Evolutionary conservation across 2,329 filamentous ascomycete genomes (phyloP).

Genomic region (Diplodia scrobiculata): DNA sequence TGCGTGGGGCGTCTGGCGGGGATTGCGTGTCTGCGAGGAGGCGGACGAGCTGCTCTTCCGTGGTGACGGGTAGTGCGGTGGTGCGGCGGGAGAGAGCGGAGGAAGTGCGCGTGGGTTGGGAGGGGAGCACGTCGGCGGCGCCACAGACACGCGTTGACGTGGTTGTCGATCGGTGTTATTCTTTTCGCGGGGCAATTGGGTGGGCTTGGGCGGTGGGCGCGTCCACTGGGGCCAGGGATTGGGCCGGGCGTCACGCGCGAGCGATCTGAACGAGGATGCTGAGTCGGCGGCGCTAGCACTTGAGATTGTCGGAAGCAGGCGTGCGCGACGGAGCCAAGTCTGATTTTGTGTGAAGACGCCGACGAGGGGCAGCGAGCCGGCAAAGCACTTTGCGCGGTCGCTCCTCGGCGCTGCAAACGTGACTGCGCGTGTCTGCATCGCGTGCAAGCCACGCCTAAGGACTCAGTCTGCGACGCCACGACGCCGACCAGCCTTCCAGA

Average conservation of each 20-base stretch:
- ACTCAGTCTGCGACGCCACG: background rate
- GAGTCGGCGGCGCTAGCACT: constrained; percentile 13
- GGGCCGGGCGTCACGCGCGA: constrained; percentile 22
- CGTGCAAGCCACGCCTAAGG: background rate
- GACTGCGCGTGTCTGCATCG: constrained; percentile 4
- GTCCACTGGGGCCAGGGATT: constrained; percentile 1
- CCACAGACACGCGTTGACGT: constrained; percentile 31
- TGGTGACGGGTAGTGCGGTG: constrained; percentile 42
- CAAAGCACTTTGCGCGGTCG: background rate
- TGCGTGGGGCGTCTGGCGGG: constrained; percentile 72
- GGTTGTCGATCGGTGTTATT: constrained; percentile 14
- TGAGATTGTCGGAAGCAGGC: background rate
- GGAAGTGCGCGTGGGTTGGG: constrained; percentile 5
- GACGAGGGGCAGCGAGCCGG: background rate
- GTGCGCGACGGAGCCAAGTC: background rate
- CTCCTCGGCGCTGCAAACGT: constrained; percentile 2
- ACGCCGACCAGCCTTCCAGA: background rate
- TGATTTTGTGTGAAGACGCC: constrained; percentile 1
- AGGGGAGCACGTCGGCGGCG: constrained; percentile 16
- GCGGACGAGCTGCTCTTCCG: constrained; percentile 91
- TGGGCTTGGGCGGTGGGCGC: background rate
- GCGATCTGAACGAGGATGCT: constrained; percentile 24
- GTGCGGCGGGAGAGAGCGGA: background rate
- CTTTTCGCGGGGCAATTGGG: constrained; percentile 22
- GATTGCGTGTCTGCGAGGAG: constrained; percentile 86